Conservation (phyloP, 2,329 filamentous ascomycete species). For the Fusarium sp. region DNA sequence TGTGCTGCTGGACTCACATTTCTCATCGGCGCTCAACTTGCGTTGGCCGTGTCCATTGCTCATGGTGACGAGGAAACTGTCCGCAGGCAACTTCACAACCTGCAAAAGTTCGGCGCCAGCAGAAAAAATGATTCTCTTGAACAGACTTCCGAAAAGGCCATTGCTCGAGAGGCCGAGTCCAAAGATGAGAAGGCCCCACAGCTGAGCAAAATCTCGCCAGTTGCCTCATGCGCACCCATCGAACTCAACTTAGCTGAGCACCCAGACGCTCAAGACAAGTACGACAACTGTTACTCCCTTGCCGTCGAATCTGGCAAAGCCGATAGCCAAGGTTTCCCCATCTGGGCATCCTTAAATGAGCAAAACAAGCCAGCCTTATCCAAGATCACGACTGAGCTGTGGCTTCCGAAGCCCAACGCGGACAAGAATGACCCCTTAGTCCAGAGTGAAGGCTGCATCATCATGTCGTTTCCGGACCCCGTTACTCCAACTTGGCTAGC, state of each 20-base stretch:
- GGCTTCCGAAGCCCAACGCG: background rate
- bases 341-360: background rate
- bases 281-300: background rate
- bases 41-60: slow-evolving; percentile 1
- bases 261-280: fast-evolving
- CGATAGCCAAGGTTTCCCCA: background rate
- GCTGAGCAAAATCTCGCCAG: background rate
- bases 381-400: slow-evolving; percentile 6
- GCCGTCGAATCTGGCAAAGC: background rate
- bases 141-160: background rate
- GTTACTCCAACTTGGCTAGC: slow-evolving; percentile 2
- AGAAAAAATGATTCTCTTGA: background rate
- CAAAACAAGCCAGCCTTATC: background rate
- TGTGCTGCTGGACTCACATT: slow-evolving; percentile 11
- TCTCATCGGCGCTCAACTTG: slow-evolving; percentile 20
- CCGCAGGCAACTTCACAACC: background rate
- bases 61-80: slow-evolving; percentile 23
- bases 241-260: background rate
- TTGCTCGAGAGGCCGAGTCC: fast-evolving
- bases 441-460: background rate
- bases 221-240: slow-evolving; percentile 2
- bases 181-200: background rate
- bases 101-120: background rate
- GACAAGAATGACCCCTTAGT: background rate
- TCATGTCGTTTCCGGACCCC: slow-evolving; percentile 16